Evolutionary conservation across 768 basidiomycete species (phyloP), one percentile per base, ranked within the genome.

Genomic region (Tulasnella calospora): DNA sequence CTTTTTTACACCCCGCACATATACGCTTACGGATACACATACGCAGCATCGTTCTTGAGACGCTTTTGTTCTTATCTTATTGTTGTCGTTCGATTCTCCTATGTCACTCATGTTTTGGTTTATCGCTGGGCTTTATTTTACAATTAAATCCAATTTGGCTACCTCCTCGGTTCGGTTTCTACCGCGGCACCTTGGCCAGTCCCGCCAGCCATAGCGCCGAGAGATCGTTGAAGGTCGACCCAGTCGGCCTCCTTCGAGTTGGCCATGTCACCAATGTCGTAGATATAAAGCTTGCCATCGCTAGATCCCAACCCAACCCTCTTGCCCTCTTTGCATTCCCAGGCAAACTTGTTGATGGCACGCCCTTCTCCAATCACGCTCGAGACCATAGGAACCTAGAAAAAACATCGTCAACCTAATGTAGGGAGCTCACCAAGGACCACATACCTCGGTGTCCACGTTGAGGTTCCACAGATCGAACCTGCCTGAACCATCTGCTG

Each of bases 381-480:
- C 13, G 95, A 94, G n/a, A 96, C 92, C 15, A 91, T 89, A 15
- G 98, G 96, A 0, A 98, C 95, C 97, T 99, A 81, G 10, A 10
- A 19, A 12, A 36, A 44, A 8, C 27, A 17, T 72, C 35, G 71
- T 79, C 74, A 9, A 61, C 13, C 51, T 10, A 67, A n/a, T 27
- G 73, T 21, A 30, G 19, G 78, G 75, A 51, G 21, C 74, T 44
- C 21, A 74, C 71, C 75, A 7, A 1, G 47, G 10, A 38, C 40
- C 17, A 86, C 91, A 79, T 83, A 96, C 97, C 90, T 99, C 98
- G 5, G 94, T 95, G 81, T 99, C 97, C n/a, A 88, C 86, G 84
- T 99, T 99, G 83, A 99, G 84, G 84, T 99, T 99, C 98, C 98
- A 99, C 51, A 99, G 83, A 82, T 98, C 95, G 84, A 99, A 98